Conservation (phyloP, 441 rosid species). For the Populus hybrid region DNA sequence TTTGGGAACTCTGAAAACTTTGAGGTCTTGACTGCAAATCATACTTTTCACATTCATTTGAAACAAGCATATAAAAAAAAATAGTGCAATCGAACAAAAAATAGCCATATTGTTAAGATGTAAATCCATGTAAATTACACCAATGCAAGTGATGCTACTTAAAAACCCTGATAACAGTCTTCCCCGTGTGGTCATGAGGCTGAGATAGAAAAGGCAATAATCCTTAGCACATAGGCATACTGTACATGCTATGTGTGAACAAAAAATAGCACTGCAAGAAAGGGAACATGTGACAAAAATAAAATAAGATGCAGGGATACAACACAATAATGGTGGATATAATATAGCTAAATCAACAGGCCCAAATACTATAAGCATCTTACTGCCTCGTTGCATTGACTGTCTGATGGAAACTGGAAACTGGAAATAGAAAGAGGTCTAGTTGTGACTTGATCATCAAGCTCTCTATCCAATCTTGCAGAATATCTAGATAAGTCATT, state of each 20-base stretch:
- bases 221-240: background rate
- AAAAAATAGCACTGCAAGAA: background rate
- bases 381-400: conserved; percentile 35
- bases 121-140: background rate
- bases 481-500: conserved; percentile 22
- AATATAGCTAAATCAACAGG: background rate
- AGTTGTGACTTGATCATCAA: conserved; percentile 17
- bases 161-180: too few species aligned
- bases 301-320: background rate
- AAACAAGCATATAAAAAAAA: background rate
- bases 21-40: background rate
- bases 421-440: conserved; percentile 24
- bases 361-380: conserved; percentile 1
- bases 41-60: background rate
- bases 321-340: background rate
- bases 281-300: background rate
- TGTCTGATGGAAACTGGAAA: conserved; percentile 25
- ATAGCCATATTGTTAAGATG: background rate
- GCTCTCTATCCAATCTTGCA: conserved; percentile 10
- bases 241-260: background rate
- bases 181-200: background rate
- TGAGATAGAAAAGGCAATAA: background rate
- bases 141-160: background rate
- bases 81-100: background rate
- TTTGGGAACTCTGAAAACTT: background rate